Evolutionary conservation across 2,329 filamentous ascomycete genomes (phyloP).

Genomic region (Torrubiella hemipterigena): DNA sequence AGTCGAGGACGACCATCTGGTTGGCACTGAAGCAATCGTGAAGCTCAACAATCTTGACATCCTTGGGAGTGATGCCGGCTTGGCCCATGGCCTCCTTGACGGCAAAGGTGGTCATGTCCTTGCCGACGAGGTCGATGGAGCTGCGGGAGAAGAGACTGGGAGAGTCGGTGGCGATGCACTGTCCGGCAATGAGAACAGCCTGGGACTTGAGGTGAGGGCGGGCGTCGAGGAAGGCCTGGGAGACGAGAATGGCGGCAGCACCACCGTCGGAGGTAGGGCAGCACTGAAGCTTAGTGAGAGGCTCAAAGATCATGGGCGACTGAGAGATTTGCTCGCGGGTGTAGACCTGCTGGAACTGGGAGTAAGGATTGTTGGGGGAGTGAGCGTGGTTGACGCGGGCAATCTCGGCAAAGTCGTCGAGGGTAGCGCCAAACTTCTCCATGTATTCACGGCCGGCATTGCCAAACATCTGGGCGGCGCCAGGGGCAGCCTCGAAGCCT

Average conservation of each 20-base stretch:
- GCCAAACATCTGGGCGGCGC: conserved; percentile 87
- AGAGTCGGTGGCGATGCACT: conserved; percentile 75
- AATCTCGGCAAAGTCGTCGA: conserved; percentile 89
- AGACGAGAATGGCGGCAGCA: conserved; percentile 80
- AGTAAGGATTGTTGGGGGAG: conserved; percentile 87
- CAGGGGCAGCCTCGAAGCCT: conserved; percentile 70
- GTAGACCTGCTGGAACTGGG: conserved; percentile 93
- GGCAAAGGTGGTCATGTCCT: conserved; percentile 68
- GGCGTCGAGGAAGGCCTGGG: conserved; percentile 75
- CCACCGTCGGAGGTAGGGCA: conserved; percentile 92
- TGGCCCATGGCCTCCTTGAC: conserved; percentile 59
- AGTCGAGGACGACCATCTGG: conserved; percentile 84
- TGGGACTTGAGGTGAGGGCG: conserved; percentile 70
- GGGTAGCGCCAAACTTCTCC: conserved; percentile 80
- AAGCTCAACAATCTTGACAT: conserved; percentile 78
- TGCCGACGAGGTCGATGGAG: conserved; percentile 82
- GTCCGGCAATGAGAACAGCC: conserved; percentile 82
- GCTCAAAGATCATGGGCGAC: conserved; percentile 67
- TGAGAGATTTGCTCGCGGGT: conserved; percentile 70
- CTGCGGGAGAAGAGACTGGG: conserved; percentile 66
- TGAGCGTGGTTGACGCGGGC: conserved; percentile 87
- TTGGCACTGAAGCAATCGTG: conserved; percentile 97
- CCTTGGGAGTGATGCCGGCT: conserved; percentile 53
- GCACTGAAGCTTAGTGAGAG: conserved; percentile 96
- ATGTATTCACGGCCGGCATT: conserved; percentile 92